phyloP scores from a whole-genome alignment of 805 yeast genomes.

The Zygotorulaspora chibaensis region DNA sequence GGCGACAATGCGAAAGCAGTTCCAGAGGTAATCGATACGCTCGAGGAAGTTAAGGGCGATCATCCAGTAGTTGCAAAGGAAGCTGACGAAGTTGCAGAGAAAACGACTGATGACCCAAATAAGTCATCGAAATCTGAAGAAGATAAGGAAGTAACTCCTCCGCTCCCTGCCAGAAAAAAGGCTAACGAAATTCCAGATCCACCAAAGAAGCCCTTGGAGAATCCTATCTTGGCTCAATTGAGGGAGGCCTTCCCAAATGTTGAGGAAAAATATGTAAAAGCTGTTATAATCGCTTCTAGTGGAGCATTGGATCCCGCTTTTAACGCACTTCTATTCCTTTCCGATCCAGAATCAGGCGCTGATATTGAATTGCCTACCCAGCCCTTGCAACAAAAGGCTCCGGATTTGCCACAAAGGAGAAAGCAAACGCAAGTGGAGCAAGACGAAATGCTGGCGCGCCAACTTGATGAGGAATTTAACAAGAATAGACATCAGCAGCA shows the following conservation, averaged over 20 bases:
- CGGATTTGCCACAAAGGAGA: slow-evolving; percentile 30
- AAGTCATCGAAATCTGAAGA: slow-evolving; percentile 5
- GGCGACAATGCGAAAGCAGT: too few relatives aligned
- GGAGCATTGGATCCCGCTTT: slow-evolving; percentile 83
- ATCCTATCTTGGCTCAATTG: slow-evolving; percentile 45
- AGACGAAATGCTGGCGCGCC: slow-evolving; percentile 81
- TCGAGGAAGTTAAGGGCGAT: neutral
- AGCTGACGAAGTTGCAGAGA: neutral
- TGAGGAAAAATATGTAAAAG: slow-evolving; percentile 66
- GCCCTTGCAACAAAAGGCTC: slow-evolving; percentile 25
- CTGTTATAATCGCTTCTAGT: slow-evolving; percentile 79
- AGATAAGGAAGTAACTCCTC: slow-evolving; percentile 19
- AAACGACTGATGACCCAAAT: neutral
- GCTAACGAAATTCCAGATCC: slow-evolving; percentile 3
- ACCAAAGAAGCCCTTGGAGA: slow-evolving; percentile 15
- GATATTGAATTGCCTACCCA: slow-evolving; percentile 48
- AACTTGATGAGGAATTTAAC: slow-evolving; percentile 63
- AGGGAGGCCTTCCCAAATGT: slow-evolving; percentile 81
- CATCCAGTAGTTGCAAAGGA: neutral
- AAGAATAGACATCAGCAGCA: slow-evolving; percentile 9
- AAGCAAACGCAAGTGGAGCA: slow-evolving; percentile 47
- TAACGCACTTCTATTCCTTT: slow-evolving; percentile 74
- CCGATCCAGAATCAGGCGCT: slow-evolving; percentile 58
- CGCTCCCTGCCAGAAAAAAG: slow-evolving; percentile 26
- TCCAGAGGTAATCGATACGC: neutral